Evolutionary conservation across 441 rosid species (phyloP).

Genomic region (Sinapis alba): DNA sequence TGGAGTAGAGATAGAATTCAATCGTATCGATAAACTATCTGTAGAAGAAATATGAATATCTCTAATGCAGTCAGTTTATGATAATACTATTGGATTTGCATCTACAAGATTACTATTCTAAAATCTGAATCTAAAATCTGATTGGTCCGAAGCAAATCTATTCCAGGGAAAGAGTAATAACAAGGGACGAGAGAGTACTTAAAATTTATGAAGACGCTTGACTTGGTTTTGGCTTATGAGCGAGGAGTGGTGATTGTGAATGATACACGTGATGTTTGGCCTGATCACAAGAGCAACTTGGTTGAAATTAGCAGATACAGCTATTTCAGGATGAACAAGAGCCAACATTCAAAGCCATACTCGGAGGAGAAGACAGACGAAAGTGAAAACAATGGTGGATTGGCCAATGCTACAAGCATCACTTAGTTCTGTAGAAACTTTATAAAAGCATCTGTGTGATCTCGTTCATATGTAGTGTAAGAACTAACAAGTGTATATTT

Average conservation of each 20-base stretch:
- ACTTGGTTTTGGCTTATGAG: neutral
- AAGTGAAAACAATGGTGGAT: neutral
- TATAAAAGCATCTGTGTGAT: neutral
- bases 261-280: conserved; percentile 7
- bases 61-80: neutral
- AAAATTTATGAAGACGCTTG: neutral
- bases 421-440: neutral
- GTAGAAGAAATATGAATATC: neutral
- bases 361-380: conserved; percentile 22
- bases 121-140: conserved; percentile 1
- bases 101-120: neutral
- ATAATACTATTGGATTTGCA: neutral
- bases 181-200: neutral
- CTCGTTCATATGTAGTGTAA: neutral
- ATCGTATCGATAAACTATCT: neutral
- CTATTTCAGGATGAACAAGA: neutral
- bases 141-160: conserved; percentile 15
- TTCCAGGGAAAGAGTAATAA: conserved; percentile 23
- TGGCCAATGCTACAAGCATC: neutral
- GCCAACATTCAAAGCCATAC: neutral
- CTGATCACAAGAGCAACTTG: conserved; percentile 13
- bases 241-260: neutral
- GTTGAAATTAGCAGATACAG: neutral
- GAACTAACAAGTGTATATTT: neutral
- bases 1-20: neutral